phyloP scores from a whole-genome alignment of 176 grass and related monocot species.

The Cocos nucifera region DNA sequence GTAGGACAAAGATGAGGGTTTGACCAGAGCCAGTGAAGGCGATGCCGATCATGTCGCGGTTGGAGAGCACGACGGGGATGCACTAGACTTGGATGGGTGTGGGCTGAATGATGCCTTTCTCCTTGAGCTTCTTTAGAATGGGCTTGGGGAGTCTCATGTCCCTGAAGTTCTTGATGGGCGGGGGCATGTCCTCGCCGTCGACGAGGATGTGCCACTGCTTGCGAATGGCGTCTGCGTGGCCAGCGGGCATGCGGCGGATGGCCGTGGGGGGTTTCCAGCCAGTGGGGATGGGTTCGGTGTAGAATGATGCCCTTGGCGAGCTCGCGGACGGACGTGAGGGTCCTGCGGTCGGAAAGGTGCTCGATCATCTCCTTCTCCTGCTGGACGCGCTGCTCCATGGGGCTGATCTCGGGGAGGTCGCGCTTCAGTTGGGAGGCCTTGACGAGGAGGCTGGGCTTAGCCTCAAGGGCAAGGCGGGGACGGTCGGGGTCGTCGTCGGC shows the following conservation, averaged over 20 bases:
- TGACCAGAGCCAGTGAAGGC: conserved; percentile 86
- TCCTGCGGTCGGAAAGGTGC: no score
- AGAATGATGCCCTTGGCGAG: no score
- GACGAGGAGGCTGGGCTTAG: no score
- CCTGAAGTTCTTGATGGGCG: conserved; percentile 54
- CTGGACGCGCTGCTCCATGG: no score
- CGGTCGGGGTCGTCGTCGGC: no score
- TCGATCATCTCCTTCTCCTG: no score
- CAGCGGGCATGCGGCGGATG: conserved; percentile 39
- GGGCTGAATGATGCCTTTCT: conserved; percentile 68
- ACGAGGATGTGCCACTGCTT: conserved; percentile 83
- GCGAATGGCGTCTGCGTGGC: conserved; percentile 42
- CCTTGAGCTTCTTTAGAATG: conserved; percentile 48
- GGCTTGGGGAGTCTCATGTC: conserved; percentile 71
- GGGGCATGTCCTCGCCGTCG: conserved; percentile 69
- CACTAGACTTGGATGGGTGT: conserved; percentile 95
- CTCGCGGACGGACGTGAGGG: no score
- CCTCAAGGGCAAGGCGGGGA: no score
- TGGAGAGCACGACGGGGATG: conserved; percentile 56
- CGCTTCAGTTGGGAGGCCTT: no score
- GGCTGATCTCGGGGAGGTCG: no score
- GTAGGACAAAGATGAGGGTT: conserved; percentile 77
- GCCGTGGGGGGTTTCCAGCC: conserved; percentile 59
- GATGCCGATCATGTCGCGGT: conserved; percentile 88
- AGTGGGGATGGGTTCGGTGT: conserved; percentile 41